These are phyloP conservation scores for Rhamnella rubrinervis DNA, from an alignment of 331 rosid genomes.

Conservation along the genomic window DNA sequence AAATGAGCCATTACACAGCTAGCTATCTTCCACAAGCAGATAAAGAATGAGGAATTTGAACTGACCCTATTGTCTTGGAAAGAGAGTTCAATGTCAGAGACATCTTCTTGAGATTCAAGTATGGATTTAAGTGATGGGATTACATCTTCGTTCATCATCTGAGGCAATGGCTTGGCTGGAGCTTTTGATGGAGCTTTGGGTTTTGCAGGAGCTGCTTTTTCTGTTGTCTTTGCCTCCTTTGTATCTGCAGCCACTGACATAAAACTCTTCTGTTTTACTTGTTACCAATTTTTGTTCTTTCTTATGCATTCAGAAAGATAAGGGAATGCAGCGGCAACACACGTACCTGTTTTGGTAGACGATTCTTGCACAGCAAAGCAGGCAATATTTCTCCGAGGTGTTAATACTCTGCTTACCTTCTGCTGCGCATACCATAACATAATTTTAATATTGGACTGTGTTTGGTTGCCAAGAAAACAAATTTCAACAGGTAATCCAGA, in stretches of 20 bases:
- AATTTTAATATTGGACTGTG: not conserved
- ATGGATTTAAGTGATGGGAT: constrained; percentile 74
- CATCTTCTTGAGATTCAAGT: constrained; percentile 67
- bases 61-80: constrained; percentile 75
- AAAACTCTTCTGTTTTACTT: no score
- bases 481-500: no score
- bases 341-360: constrained; percentile 61
- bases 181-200: constrained; percentile 74
- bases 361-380: constrained; percentile 92
- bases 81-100: constrained; percentile 61
- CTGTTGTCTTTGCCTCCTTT: constrained; percentile 51
- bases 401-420: constrained; percentile 40
- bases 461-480: no score
- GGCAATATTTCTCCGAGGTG: constrained; percentile 43
- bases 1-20: not conserved
- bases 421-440: constrained; percentile 19
- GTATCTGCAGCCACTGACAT: constrained; percentile 50
- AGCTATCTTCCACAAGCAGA: not conserved
- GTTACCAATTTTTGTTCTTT: not conserved
- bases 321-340: constrained; percentile 5
- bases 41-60: not conserved
- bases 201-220: constrained; percentile 54
- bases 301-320: not conserved
- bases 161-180: constrained; percentile 63
- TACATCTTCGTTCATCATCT: constrained; percentile 91